phyloP scores from a whole-genome alignment of 208 protist species.

The Leishmania turanica region DNA sequence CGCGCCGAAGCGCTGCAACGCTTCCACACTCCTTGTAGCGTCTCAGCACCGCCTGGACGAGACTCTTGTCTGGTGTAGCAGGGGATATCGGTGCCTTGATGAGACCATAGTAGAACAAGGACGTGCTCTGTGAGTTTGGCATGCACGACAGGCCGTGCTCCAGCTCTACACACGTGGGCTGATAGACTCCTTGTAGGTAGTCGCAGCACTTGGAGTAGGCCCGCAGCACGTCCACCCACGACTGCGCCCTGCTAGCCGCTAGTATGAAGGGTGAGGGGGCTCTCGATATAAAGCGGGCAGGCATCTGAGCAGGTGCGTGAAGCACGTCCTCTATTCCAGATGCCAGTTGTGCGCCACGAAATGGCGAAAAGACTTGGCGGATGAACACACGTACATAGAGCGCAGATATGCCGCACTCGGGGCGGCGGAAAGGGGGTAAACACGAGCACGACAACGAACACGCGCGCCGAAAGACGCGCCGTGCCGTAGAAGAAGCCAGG shows the following conservation, averaged over 20 bases:
- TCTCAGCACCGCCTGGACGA: slow-evolving; percentile 54
- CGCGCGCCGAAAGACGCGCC: background rate
- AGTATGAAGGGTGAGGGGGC: slow-evolving; percentile 61
- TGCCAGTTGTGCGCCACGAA: background rate
- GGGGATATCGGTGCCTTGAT: slow-evolving; percentile 52
- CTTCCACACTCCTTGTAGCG: slow-evolving; percentile 54
- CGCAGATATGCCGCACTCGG: background rate
- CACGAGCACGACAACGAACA: background rate
- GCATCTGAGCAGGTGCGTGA: background rate
- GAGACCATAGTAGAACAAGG: slow-evolving; percentile 82
- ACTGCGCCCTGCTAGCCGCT: slow-evolving; percentile 48
- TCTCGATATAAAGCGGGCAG: background rate
- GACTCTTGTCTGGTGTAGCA: slow-evolving; percentile 25
- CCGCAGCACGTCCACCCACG: slow-evolving; percentile 73
- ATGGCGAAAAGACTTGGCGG: background rate
- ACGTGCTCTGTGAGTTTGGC: slow-evolving; percentile 58
- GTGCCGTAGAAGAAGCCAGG: background rate
- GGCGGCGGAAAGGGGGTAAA: background rate
- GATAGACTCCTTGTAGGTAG: slow-evolving; percentile 56
- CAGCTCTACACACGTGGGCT: slow-evolving; percentile 62
- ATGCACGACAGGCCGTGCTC: slow-evolving; percentile 68
- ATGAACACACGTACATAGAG: background rate
- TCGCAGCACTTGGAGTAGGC: slow-evolving; percentile 48
- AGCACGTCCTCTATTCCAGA: background rate
- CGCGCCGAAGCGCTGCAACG: slow-evolving; percentile 45